These are phyloP conservation scores for Nigrospora oryzae DNA, from an alignment of 2,329 filamentous ascomycete genomes.

Conservation along the genomic window DNA sequence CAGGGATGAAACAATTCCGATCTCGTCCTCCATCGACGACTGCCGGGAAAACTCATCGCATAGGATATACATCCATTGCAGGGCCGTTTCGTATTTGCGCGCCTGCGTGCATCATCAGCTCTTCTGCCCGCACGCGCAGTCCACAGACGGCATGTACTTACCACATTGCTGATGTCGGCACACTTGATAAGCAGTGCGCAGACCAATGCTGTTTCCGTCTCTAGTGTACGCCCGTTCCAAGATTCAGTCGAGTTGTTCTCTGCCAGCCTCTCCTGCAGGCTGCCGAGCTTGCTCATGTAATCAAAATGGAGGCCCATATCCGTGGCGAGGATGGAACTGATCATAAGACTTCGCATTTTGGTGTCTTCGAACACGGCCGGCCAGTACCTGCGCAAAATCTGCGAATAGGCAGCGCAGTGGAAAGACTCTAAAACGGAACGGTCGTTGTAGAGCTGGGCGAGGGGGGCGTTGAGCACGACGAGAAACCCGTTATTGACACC, in stretches of 20 bases:
- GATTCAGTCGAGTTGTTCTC: constrained; percentile 57
- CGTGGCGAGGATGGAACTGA: constrained; percentile 93
- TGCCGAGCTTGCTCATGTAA: constrained; percentile 85
- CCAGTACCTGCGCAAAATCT: constrained; percentile 91
- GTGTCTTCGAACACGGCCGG: constrained; percentile 69
- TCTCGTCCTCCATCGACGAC: constrained; percentile 80
- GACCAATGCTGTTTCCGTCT: constrained; percentile 71
- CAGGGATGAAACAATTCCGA: constrained; percentile 80
- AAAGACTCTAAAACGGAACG: constrained; percentile 95
- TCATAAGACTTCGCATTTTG: constrained; percentile 82
- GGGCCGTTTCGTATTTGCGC: constrained; percentile 71
- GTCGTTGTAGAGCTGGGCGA: constrained; percentile 95
- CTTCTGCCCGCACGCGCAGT: constrained; percentile 59
- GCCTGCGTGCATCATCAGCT: constrained; percentile 66
- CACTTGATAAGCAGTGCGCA: constrained; percentile 95
- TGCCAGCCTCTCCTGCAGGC: constrained; percentile 69
- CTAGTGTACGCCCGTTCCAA: constrained; percentile 69
- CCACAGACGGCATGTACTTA: constrained; percentile 37
- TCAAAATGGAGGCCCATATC: constrained; percentile 97
- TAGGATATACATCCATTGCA: constrained; percentile 87
- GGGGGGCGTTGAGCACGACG: constrained; percentile 80
- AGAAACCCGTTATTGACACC: constrained; percentile 98
- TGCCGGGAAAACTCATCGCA: constrained; percentile 93
- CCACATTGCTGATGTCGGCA: constrained; percentile 97
- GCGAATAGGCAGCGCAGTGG: constrained; percentile 93